phyloP scores from a whole-genome alignment of 129 eudicot genomes.

The sunflower (Helianthus annuus) region HanXRQr2.0-SUNRISE NC_035433.2:16676061-16676560 shows the following conservation, averaged over 20 bases:
- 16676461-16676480: neutral
- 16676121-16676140: neutral
- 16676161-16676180: slow-evolving; percentile 61
- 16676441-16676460: slow-evolving; percentile 5
- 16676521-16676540: neutral
- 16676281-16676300: neutral
- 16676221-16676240: slow-evolving; percentile 86
- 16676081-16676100: neutral
- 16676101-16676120: neutral
- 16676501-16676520: neutral
- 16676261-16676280: slow-evolving; percentile 78
- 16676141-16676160: neutral
- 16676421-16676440: slow-evolving; percentile 26
- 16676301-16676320: slow-evolving; percentile 3
- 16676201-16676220: slow-evolving; percentile 98
- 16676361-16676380: slow-evolving; percentile 99
- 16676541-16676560: neutral
- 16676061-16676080: too few relatives aligned
- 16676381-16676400: slow-evolving; percentile 86
- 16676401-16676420: slow-evolving; percentile 48
- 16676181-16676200: slow-evolving; percentile 86
- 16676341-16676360: slow-evolving; percentile 93
- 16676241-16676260: slow-evolving; percentile 88
- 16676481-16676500: slow-evolving; percentile 14
- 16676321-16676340: slow-evolving; percentile 38